Percentiles rank a stretch among this genome's conserved stretches.
These are phyloP conservation scores for Sclerotinia minor DNA, from an alignment of 2,329 filamentous ascomycete genomes.

Conservation along the genomic window DNA sequence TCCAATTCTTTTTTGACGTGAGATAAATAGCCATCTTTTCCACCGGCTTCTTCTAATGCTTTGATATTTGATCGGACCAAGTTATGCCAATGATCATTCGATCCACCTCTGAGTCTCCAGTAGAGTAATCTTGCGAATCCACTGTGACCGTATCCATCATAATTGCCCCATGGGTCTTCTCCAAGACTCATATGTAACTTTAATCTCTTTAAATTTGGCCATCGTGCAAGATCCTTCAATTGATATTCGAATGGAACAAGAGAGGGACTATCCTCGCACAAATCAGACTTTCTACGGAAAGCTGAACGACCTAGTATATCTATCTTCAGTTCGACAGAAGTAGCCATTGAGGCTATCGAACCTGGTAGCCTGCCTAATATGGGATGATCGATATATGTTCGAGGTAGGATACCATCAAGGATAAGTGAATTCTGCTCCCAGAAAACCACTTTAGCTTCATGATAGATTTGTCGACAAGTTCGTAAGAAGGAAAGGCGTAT, in stretches of 20 bases:
- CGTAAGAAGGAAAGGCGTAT: constrained; percentile 23
- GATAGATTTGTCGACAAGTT: constrained; percentile 25
- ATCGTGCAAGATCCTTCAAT: constrained; percentile 20
- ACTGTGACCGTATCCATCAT: constrained; percentile 22
- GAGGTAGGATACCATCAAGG: constrained; percentile 20
- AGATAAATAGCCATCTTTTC: constrained; percentile 18
- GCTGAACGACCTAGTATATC: constrained; percentile 19
- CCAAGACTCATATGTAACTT: constrained; percentile 23
- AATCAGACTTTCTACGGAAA: constrained; percentile 16
- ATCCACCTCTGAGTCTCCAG: constrained; percentile 15
- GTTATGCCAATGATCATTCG: constrained; percentile 22
- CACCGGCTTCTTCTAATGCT: constrained; percentile 13
- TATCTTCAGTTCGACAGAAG: constrained; percentile 22
- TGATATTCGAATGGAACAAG: constrained; percentile 23
- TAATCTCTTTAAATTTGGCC: constrained; percentile 23
- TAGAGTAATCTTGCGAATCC: constrained; percentile 23
- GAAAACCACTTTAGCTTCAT: constrained; percentile 19
- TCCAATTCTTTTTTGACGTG: constrained; percentile 23
- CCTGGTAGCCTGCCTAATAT: constrained; percentile 18
- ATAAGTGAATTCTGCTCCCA: constrained; percentile 24
- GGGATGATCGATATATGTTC: constrained; percentile 13
- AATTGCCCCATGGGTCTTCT: constrained; percentile 21
- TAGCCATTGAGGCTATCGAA: constrained; percentile 16
- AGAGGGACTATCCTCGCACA: constrained; percentile 8
- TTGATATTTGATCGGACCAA: constrained; percentile 18